These are phyloP conservation scores for Saccharomyces pastorianus DNA, from an alignment of 1,139 yeast genomes.

Conservation along the genomic window DNA sequence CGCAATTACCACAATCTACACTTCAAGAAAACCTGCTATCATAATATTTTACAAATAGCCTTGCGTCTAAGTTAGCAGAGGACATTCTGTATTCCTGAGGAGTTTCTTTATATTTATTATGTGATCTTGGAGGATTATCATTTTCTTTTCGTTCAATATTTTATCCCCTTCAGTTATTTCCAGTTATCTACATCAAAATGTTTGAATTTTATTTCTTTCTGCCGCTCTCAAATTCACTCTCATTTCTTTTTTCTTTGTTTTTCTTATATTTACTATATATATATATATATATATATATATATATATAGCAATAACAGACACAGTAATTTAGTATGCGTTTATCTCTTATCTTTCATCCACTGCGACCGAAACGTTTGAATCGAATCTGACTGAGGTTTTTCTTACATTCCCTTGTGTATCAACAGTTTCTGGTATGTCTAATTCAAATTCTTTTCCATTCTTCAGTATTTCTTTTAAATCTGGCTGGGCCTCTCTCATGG, in stretches of 20 bases:
- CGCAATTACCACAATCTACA: conserved; percentile 1
- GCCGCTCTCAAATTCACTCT: not conserved
- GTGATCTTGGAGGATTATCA: not conserved
- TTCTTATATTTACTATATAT: not conserved
- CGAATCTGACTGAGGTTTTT: conserved; percentile 67
- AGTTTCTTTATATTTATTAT: not conserved
- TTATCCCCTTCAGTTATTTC: not conserved
- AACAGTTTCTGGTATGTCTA: conserved; percentile 38
- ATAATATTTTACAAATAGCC: not conserved
- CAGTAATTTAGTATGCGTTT: not conserved
- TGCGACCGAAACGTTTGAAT: conserved; percentile 49
- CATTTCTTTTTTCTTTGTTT: not conserved
- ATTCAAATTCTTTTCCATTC: conserved; percentile 42
- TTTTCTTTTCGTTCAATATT: not conserved
- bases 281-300: not conserved
- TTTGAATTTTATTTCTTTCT: not conserved
- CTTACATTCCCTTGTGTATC: conserved; percentile 33
- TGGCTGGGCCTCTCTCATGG: conserved; percentile 32
- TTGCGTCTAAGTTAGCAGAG: not conserved
- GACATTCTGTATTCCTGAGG: not conserved
- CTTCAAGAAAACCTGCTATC: not conserved
- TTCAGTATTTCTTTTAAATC: conserved; percentile 44
- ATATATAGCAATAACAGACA: not conserved
- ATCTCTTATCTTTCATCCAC: conserved; percentile 24
- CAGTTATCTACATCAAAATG: not conserved